These are phyloP conservation scores for Graphiopsis chlorocephala DNA, from an alignment of 2,329 filamentous ascomycete genomes.

Conservation along the genomic window DNA sequence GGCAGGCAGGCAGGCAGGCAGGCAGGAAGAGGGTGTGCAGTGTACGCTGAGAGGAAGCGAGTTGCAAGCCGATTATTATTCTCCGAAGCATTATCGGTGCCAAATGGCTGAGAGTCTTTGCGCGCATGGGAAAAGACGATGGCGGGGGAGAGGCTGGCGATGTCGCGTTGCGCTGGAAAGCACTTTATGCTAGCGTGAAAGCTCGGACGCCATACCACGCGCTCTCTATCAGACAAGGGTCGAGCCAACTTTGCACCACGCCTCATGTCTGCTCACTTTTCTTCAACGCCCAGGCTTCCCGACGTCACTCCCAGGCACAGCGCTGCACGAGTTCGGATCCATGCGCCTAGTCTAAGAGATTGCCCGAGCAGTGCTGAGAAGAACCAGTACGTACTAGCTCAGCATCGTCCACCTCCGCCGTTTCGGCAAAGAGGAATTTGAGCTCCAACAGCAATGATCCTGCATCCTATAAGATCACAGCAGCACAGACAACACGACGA, in stretches of 20 bases:
- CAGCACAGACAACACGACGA: constrained; percentile 15
- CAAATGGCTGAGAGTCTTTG: neutral
- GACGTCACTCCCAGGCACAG: neutral
- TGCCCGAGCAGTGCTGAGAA: neutral
- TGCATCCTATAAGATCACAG: neutral
- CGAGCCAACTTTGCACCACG: neutral
- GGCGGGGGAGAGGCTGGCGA: constrained; percentile 5
- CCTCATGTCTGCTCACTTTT: neutral
- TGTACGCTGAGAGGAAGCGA: neutral
- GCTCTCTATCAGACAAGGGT: neutral
- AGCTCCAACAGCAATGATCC: constrained; percentile 10
- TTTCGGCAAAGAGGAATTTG: neutral
- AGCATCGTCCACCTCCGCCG: neutral
- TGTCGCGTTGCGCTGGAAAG: neutral
- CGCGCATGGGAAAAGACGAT: neutral
- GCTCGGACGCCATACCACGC: neutral
- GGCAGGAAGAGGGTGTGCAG: neutral
- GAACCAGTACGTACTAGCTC: neutral
- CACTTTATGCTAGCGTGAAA: neutral
- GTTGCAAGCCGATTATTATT: neutral
- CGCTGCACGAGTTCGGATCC: neutral
- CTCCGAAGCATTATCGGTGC: neutral
- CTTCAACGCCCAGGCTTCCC: neutral
- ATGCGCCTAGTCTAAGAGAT: neutral
- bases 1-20: neutral